Conservation (phyloP, 1,284 basidiomycete genomes). For the Malassezia restricta region DNA sequence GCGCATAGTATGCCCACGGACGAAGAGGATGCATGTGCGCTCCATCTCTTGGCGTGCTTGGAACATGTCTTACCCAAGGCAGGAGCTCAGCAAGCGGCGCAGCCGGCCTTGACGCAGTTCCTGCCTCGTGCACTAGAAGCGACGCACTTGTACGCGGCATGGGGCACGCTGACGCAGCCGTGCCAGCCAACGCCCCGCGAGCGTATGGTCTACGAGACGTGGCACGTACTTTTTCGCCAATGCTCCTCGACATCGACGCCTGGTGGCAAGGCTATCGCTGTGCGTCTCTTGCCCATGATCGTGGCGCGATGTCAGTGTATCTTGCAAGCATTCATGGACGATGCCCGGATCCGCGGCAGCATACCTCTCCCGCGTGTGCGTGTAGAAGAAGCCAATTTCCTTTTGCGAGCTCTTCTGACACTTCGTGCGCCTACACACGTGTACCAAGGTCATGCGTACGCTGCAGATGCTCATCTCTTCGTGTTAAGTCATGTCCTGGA, state of each 20-base stretch:
- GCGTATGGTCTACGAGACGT: conserved; percentile 82
- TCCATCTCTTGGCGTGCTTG: conserved; percentile 49
- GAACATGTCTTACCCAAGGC: conserved; percentile 54
- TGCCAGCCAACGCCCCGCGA: conserved; percentile 48
- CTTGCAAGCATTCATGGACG: conserved; percentile 64
- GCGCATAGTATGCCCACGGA: background rate
- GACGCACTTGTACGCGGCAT: conserved; percentile 55
- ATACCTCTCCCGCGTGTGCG: conserved; percentile 50
- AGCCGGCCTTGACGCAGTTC: conserved; percentile 59
- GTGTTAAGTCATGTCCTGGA: background rate
- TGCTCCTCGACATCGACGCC: conserved; percentile 51
- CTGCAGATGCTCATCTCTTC: background rate
- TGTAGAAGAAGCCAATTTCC: conserved; percentile 77
- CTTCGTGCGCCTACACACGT: background rate
- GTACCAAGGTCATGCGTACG: background rate
- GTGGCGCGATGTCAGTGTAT: conserved; percentile 61
- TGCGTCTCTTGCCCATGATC: conserved; percentile 60
- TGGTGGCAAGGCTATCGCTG: conserved; percentile 52
- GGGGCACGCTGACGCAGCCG: conserved; percentile 5
- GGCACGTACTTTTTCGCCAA: conserved; percentile 71
- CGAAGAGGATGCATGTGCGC: background rate
- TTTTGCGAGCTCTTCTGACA: conserved; percentile 49
- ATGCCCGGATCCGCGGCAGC: conserved; percentile 65
- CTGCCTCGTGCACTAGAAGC: conserved; percentile 64
- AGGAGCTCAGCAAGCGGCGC: conserved; percentile 60